Percentiles rank a stretch among this genome's conserved stretches.
Conservation (phyloP, 73 alveolate genomes). For the Paramecium pentaurelia region DNA sequence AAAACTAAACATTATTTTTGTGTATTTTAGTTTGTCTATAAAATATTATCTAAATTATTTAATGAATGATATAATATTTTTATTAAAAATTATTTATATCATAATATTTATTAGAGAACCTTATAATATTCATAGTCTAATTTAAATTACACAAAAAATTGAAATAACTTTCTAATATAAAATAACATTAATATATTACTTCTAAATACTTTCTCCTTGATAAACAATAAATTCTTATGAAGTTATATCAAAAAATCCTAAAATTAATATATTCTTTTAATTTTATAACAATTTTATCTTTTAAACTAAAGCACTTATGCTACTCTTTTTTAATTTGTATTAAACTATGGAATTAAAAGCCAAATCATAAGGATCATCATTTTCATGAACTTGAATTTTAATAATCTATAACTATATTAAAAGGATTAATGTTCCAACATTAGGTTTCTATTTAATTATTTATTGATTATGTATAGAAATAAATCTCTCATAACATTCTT, state of each 20-base stretch:
- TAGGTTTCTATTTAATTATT: not conserved
- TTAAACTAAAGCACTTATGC: not conserved
- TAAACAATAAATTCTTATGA: not conserved
- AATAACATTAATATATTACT: not conserved
- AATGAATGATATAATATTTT: not conserved
- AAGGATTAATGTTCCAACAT: not conserved
- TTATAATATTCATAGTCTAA: conserved; percentile 2
- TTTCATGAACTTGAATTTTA: not conserved
- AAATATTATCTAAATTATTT: not conserved
- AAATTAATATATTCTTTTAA: not conserved
- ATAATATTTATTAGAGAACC: not conserved
- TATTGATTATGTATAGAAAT: not conserved
- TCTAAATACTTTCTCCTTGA: not conserved
- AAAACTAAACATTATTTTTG: no score
- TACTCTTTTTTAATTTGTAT: not conserved
- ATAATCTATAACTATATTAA: not conserved
- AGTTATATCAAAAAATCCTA: not conserved
- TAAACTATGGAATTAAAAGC: not conserved
- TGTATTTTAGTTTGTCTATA: no score
- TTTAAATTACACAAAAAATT: not conserved
- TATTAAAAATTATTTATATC: not conserved
- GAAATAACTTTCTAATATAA: not conserved
- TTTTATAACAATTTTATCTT: not conserved
- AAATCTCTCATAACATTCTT: not conserved
- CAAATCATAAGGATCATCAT: not conserved